A percentile compares a stretch with the other conserved stretches of the same genome.
phyloP scores from a whole-genome alignment of 805 yeast species.

The Kodamaea sagamina region DNA sequence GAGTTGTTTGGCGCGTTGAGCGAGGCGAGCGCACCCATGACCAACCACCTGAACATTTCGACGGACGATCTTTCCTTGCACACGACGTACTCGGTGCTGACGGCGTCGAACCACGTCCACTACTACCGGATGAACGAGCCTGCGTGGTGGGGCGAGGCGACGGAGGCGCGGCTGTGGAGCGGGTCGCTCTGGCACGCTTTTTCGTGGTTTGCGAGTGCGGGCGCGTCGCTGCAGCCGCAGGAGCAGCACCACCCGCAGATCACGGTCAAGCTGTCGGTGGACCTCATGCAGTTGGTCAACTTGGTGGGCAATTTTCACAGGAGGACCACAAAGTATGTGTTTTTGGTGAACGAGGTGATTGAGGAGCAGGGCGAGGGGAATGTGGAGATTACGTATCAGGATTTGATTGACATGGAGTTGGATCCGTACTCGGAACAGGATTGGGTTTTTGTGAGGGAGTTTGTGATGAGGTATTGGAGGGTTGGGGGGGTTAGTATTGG shows the following conservation, averaged over 20 bases:
- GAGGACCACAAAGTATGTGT: slow-evolving; percentile 32
- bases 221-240: slow-evolving; percentile 7
- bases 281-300: slow-evolving; percentile 25
- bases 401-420: slow-evolving; percentile 42
- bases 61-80: slow-evolving; percentile 34
- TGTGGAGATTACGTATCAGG: slow-evolving; percentile 42
- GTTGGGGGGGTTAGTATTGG: slow-evolving; percentile 34
- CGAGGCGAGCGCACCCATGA: slow-evolving; percentile 11
- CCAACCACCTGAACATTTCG: slow-evolving; percentile 19
- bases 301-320: slow-evolving; percentile 43
- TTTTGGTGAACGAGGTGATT: slow-evolving; percentile 34
- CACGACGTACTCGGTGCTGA: slow-evolving; percentile 26
- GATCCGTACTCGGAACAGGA: slow-evolving; percentile 45
- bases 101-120: slow-evolving; percentile 2
- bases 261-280: slow-evolving; percentile 18
- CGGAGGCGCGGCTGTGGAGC: slow-evolving; percentile 55
- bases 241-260: slow-evolving; percentile 21
- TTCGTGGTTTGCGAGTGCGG: slow-evolving; percentile 89
- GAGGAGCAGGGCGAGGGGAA: slow-evolving; percentile 25
- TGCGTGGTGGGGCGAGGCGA: slow-evolving; percentile 40
- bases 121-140: slow-evolving; percentile 27
- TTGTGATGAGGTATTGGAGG: slow-evolving; percentile 39
- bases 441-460: slow-evolving; percentile 36
- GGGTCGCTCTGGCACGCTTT: slow-evolving; percentile 68
- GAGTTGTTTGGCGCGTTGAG: slow-evolving; percentile 14